A percentile compares a stretch with the other conserved stretches of the same genome.
phyloP scores from a whole-genome alignment of 208 protist species.

The Acanthamoeba triangularis region DNA sequence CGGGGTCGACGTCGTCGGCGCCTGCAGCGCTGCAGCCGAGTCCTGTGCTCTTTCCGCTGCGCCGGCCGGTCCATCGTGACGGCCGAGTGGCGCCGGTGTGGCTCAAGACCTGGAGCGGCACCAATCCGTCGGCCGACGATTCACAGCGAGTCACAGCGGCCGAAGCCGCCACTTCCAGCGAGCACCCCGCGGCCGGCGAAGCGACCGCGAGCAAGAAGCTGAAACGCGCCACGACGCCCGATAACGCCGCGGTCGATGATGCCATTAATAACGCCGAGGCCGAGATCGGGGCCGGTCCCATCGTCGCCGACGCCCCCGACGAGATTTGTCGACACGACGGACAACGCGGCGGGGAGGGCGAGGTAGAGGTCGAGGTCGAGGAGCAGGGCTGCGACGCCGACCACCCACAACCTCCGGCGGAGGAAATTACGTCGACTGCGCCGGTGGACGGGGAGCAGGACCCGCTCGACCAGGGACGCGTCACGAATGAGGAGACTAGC shows the following conservation, averaged over 20 bases:
- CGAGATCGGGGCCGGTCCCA: neutral
- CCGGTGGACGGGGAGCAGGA: neutral
- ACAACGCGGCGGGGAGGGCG: neutral
- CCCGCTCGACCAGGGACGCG: neutral
- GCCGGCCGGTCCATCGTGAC: neutral
- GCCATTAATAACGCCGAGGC: neutral
- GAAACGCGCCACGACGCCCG: neutral
- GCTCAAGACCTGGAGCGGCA: neutral
- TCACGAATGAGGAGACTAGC: neutral
- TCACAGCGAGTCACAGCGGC: neutral
- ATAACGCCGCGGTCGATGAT: neutral
- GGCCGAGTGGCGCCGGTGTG: neutral
- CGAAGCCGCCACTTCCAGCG: neutral
- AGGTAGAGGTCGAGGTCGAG: neutral
- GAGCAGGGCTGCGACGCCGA: neutral
- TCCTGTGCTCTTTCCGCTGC: neutral
- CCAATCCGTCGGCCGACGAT: neutral
- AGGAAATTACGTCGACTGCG: neutral
- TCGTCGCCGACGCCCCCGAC: neutral
- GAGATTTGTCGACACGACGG: neutral
- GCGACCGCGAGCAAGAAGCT: neutral
- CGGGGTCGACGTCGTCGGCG: neutral
- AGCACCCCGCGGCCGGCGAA: neutral
- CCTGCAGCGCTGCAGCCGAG: neutral
- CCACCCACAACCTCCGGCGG: no score